These are phyloP conservation scores for Seiridium cupressi DNA, from an alignment of 2,329 filamentous ascomycete genomes.

Conservation along the genomic window DNA sequence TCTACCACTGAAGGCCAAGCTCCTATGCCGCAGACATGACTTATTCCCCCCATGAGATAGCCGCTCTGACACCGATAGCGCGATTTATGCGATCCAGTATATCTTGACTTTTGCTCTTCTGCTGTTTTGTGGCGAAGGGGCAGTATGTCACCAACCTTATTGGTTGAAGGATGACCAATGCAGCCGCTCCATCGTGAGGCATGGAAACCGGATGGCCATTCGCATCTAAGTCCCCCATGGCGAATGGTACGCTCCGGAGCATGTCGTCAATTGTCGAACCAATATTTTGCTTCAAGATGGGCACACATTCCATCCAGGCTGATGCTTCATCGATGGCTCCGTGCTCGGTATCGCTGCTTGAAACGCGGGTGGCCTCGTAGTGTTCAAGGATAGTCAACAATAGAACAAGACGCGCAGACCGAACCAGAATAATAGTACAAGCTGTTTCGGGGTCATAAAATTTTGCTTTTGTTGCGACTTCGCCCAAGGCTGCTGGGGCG, in stretches of 20 bases:
- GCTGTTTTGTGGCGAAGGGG: slow-evolving; percentile 21
- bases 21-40: no score
- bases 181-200: slow-evolving; percentile 22
- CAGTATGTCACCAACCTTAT: slow-evolving; percentile 29
- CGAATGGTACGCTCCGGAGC: not conserved
- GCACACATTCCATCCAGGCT: not conserved
- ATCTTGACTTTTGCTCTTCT: slow-evolving; percentile 16
- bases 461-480: not conserved
- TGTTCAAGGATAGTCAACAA: not conserved
- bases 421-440: not conserved
- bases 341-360: not conserved
- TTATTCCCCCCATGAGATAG: slow-evolving; percentile 12
- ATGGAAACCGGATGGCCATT: not conserved
- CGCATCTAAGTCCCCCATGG: not conserved
- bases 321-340: no score
- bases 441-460: slow-evolving; percentile 1
- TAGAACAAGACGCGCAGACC: not conserved
- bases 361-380: not conserved
- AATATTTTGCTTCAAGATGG: not conserved
- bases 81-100: slow-evolving; percentile 25
- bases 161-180: slow-evolving; percentile 28
- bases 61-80: slow-evolving; percentile 27
- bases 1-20: no score
- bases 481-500: not conserved
- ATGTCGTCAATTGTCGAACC: not conserved